Evolutionary conservation across 495 filamentous ascomycete species (phyloP), one percentile per base, ranked within the genome.

Genomic region (Xylaria acuta): DNA sequence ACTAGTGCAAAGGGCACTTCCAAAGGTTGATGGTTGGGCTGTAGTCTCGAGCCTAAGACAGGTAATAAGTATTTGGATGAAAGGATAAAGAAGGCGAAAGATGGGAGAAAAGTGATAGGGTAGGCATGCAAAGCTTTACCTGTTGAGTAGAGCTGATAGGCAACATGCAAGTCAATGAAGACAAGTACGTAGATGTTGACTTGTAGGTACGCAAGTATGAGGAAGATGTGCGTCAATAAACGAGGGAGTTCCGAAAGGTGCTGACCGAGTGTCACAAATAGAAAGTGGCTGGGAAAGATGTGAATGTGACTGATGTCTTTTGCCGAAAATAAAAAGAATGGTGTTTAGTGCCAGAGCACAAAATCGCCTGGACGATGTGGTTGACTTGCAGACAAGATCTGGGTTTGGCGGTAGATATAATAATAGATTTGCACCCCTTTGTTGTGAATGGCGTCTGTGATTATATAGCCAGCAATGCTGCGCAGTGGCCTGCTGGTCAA

Each of bases 401-500:
- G 18, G 38, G 12, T 4, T 25, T 5, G 25, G 38, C 38, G 14
- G 27, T 64, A 71, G 22, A 43, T 71, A 40, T 47, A 32, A 64
- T 18, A 20, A 22, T 71, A 71, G 69, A 71, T 64, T n/a, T 64
- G 9, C 5, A 18, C 64, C 64, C 3, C 25, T 53, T 41, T 20
- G 25, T 14, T 51, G 67, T 32, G 36, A 47, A 30, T 67, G 36
- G 32, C 1, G 41, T 32, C 27, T 51, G 41, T 60, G 41, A 27
- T 32, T 49, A 58, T 56, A 27, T 32, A 27, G 14, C 43, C 40
- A 34, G 43, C 20, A 38, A 49, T 38, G 11, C 32, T 7, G 18
- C 43, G 45, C 65, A 56, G 34, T 38, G 41, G 11, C n/a, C 68
- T 64, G 22, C 41, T 71, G 69, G 49, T 64, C 69, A 64, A 64